These are phyloP conservation scores for Lobosporangium transversale DNA, from an alignment of 192 early-diverging fungal species.

Conservation along the genomic window DNA sequence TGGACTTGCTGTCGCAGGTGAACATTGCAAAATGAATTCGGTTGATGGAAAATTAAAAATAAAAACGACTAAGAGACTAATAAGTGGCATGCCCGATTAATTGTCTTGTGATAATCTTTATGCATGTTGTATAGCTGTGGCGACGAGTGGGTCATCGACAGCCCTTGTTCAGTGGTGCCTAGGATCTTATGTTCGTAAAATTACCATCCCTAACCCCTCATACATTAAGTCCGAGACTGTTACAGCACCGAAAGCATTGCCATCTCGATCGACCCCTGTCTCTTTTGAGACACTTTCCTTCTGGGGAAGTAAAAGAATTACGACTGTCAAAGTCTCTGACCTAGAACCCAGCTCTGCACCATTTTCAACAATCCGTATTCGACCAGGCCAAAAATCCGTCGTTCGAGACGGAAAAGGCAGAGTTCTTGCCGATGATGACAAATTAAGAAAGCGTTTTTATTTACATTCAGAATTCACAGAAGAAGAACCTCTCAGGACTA, in stretches of 20 bases:
- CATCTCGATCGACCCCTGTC: slow-evolving; percentile 56
- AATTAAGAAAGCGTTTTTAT: slow-evolving; percentile 59
- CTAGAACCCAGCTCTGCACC: slow-evolving; percentile 63
- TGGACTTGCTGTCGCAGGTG: slow-evolving; percentile 61
- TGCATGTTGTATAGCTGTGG: slow-evolving; percentile 53
- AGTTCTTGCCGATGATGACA: slow-evolving; percentile 38
- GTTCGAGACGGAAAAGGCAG: slow-evolving; percentile 47
- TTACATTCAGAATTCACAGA: slow-evolving; percentile 58
- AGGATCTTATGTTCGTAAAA: slow-evolving; percentile 65
- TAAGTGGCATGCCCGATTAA: not conserved
- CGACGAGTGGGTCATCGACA: slow-evolving; percentile 66
- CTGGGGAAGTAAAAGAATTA: slow-evolving; percentile 43
- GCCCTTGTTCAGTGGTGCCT: slow-evolving; percentile 66
- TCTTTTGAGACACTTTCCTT: slow-evolving; percentile 58
- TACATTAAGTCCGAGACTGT: not conserved
- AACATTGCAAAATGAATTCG: slow-evolving; percentile 2
- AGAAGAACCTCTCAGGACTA: slow-evolving; percentile 47
- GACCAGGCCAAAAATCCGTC: slow-evolving; percentile 29
- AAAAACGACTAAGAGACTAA: not conserved
- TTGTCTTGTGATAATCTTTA: not conserved
- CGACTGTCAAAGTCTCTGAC: slow-evolving; percentile 56
- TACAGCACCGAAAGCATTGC: slow-evolving; percentile 10
- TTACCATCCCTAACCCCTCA: slow-evolving; percentile 34
- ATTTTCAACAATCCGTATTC: slow-evolving; percentile 63
- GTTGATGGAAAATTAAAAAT: too few relatives aligned